Base-by-base conservation (phyloP, 2,329 filamentous ascomycete genomes). In the Xylariaceae sp. region DNA sequence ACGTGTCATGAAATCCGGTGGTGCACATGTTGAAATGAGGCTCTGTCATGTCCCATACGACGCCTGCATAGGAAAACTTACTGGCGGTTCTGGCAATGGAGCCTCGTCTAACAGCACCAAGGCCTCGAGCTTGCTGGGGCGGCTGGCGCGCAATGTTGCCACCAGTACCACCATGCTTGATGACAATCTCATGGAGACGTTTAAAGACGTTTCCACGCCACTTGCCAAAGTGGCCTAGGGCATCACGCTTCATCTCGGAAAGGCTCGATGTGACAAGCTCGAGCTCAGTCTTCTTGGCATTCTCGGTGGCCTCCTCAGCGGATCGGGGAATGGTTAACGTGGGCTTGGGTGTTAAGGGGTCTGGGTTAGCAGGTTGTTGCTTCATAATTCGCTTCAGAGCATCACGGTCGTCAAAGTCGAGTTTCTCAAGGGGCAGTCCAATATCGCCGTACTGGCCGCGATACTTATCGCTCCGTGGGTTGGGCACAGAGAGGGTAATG, bases 191-290 rank as follows among this genome's bases (percentile, higher is more conserved):
- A 16, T 82, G 79, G 20, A 95, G 71, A 12, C 90, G 79, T 45
- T 80, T 75, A 33, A 88, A 70, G 8, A 95, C 79, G 11, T 74
- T 72, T 5, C 80, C 75, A 57, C 88, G 80, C 92, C 92, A 97
- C 53, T 88, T 85, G 47, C 86, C 82, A 61, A 92, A 95, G 61
- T 85, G 82, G 6, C 75, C 69, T 5, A 94, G 63, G 2, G 83
- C 77, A 43, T 85, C 82, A 51, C 78, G 81, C 68, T 83, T 90
- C 56, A 90, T 67, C 56, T 88, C 83, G 46, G 75, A 68, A 50
- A 85, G 74, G 36, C 57, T 61, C 10, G 49, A 47, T 10, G 50
- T 36, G 16, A 57, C 29, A 12, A 61, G 35, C 12, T 64, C 58
- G n/a, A 22, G 44, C 46, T 73, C 66, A 4, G 70, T 65, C 25